Evolutionary conservation across 192 early-diverging fungal genomes (phyloP), one percentile per base, ranked within the genome.

Genomic region (Cladochytrium replicatum): DNA sequence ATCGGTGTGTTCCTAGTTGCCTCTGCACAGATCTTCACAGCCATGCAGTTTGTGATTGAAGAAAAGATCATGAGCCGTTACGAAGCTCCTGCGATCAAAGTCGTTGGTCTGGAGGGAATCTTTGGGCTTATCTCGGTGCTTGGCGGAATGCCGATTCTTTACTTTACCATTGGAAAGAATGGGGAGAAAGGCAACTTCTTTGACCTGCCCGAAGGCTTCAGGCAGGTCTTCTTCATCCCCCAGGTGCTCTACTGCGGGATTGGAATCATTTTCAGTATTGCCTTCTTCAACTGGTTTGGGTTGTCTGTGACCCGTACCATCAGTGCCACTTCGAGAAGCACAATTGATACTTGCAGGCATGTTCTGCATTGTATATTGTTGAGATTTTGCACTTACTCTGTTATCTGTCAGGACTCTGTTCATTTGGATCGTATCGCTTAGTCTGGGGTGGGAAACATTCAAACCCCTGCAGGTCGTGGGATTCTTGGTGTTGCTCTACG

Each of bases 231-330:
- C 28, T 5, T 21, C 27, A 22, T 41, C 22, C 39, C 48, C 2
- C 50, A 49, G 22, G 51, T 77, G n/a, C 37, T 63, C 6, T 58
- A 32, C n/a, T 50, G 58, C 11, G 74, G 70, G 7, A 78, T 96
- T 34, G 82, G 82, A 24, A 89, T 91, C 58, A 81, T 85, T 61
- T 80, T 89, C 48, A 88, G 84, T 1, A 97, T 97, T 57, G 87
- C 88, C n/a, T 83, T 86, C 34, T 95, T 94, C 77, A 95, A 98
- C 67, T 94, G 84, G 72, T 93, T 89, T 61, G 94, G 94, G 4
- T 75, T 98, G 21, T 81, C 80, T 2, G 88, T 98, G 22, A 98
- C 94, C 2, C 71, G 78, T 29, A 82, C 68, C 29, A 68, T 96
- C 37, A 84, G 79, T 27, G 92, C 94, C 32, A 98, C 94, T 1